Percentiles rank a stretch among this genome's conserved stretches.
phyloP scores from a whole-genome alignment of 23 red algal species.

The Gracilaria caudata region DNA sequence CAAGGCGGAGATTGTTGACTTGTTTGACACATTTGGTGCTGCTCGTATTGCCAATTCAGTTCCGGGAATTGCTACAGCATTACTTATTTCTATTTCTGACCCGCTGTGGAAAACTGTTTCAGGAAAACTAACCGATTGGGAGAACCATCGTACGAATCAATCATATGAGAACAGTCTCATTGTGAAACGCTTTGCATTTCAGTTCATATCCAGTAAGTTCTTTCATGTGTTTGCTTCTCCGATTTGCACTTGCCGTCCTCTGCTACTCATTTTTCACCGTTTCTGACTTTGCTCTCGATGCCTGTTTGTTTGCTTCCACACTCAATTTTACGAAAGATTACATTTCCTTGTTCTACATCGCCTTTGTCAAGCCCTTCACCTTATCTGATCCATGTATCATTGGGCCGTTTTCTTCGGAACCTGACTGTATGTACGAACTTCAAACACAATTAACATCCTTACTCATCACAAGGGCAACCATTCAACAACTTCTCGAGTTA shows the following conservation, averaged over 20 bases:
- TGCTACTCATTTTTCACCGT: too few relatives aligned
- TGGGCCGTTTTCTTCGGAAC: slow-evolving; percentile 28
- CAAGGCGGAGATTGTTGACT: slow-evolving; percentile 25
- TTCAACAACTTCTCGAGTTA: slow-evolving; percentile 72
- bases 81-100: slow-evolving; percentile 66
- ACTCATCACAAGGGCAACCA: slow-evolving; percentile 69
- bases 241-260: too few relatives aligned
- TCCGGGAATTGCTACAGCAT: slow-evolving; percentile 65
- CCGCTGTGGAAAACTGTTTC: slow-evolving; percentile 58
- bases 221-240: background rate
- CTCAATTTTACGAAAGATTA: slow-evolving; percentile 38
- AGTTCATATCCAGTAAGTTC: slow-evolving; percentile 75
- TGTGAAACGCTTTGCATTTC: slow-evolving; percentile 76
- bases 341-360: slow-evolving; percentile 71
- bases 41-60: slow-evolving; percentile 33
- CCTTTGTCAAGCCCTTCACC: slow-evolving; percentile 70
- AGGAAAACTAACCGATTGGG: slow-evolving; percentile 42
- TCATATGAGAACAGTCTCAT: slow-evolving; percentile 69
- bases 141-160: slow-evolving; percentile 79
- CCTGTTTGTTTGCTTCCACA: background rate
- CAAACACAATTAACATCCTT: slow-evolving; percentile 52
- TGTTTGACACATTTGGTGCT: slow-evolving; percentile 42
- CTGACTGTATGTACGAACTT: slow-evolving; percentile 71
- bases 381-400: slow-evolving; percentile 52
- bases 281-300: background rate